These are phyloP conservation scores for Mycosphaerelloides madeirae DNA, from an alignment of 2,329 filamentous ascomycete genomes.

Conservation along the genomic window DNA sequence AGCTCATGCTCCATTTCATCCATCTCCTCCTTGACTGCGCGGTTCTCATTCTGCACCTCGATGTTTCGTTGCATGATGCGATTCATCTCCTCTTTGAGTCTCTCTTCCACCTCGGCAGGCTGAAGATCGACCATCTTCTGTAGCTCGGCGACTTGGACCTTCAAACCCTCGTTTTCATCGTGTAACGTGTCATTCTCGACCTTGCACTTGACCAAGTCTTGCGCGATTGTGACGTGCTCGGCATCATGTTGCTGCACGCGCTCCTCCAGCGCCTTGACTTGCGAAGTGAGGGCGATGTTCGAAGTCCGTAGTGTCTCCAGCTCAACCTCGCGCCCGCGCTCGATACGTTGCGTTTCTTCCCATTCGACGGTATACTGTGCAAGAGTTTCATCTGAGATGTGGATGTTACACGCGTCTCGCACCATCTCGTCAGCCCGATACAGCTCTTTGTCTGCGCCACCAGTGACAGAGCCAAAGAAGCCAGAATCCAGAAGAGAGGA, in stretches of 20 bases:
- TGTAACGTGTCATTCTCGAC: constrained; percentile 86
- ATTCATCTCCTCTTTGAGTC: constrained; percentile 80
- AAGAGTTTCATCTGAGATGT: constrained; percentile 77
- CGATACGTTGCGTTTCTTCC: constrained; percentile 81
- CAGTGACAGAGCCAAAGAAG: constrained; percentile 90
- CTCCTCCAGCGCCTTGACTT: constrained; percentile 81
- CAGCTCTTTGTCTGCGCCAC: constrained; percentile 87
- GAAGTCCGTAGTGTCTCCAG: constrained; percentile 65
- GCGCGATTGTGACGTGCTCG: constrained; percentile 87
- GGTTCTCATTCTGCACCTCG: constrained; percentile 91
- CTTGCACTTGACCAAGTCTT: constrained; percentile 85
- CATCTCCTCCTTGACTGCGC: constrained; percentile 81
- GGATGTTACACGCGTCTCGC: constrained; percentile 82
- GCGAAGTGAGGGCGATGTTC: constrained; percentile 63
- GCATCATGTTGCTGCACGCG: constrained; percentile 81
- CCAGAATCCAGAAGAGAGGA: constrained; percentile 91
- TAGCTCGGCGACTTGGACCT: constrained; percentile 78
- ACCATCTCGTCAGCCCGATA: constrained; percentile 93
- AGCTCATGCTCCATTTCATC: constrained; percentile 87
- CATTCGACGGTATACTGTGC: constrained; percentile 79
- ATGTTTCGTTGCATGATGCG: constrained; percentile 86
- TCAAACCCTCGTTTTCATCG: constrained; percentile 84
- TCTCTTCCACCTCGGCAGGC: constrained; percentile 74
- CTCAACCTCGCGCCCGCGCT: constrained; percentile 78
- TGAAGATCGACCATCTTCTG: constrained; percentile 84